phyloP scores from a whole-genome alignment of 2,329 filamentous ascomycete species.

The Microsporum ferrugineum region DNA sequence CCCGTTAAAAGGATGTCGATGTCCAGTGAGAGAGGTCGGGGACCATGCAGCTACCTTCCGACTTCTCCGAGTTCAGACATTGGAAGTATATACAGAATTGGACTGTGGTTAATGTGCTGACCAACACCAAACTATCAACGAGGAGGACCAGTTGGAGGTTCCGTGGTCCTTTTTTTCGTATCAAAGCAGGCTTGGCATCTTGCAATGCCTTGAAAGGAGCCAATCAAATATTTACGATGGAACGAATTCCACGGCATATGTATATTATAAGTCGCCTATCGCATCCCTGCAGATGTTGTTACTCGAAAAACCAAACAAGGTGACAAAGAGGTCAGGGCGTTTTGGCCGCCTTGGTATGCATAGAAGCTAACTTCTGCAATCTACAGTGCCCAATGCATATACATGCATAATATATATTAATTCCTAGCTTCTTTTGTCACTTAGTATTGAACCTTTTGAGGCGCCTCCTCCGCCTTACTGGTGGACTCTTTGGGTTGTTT shows the following conservation, averaged over 20 bases:
- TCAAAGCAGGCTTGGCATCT: neutral
- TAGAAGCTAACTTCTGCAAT: neutral
- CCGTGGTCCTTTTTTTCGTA: neutral
- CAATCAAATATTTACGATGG: neutral
- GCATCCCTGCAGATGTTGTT: conserved; percentile 1
- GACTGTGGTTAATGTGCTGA: neutral
- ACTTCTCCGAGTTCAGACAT: neutral
- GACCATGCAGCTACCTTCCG: neutral
- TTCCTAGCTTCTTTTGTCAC: neutral
- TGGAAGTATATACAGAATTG: neutral
- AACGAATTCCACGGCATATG: neutral
- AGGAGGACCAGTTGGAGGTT: neutral
- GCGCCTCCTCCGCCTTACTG: neutral
- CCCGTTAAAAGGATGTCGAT: no score
- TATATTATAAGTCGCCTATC: neutral
- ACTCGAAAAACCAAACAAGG: neutral
- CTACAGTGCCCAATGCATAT: conserved; percentile 1
- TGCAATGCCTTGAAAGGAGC: neutral
- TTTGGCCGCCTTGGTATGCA: neutral
- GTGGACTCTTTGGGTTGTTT: neutral
- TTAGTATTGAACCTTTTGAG: neutral
- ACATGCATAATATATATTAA: neutral
- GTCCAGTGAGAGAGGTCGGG: neutral
- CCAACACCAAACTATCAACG: neutral
- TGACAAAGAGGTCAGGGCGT: conserved; percentile 4